Evolutionary conservation across 495 filamentous ascomycete species (phyloP).

Genomic region (Penicillium riverlandense): DNA sequence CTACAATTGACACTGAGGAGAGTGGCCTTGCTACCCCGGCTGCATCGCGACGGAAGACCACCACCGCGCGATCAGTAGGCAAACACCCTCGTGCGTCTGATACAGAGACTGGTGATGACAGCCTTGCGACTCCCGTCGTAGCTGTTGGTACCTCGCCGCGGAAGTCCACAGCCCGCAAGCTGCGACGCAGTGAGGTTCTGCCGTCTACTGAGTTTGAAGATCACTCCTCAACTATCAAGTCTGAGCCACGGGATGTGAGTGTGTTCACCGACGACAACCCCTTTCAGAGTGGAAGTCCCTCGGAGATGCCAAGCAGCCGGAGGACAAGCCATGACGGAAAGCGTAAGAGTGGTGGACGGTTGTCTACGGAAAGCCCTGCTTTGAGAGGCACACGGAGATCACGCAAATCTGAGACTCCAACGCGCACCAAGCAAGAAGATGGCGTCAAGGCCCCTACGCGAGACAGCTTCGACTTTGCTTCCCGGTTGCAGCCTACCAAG

Average conservation of each 20-base stretch:
- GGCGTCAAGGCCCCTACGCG: constrained; percentile 26
- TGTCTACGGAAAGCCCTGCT: constrained; percentile 27
- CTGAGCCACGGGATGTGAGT: constrained; percentile 36
- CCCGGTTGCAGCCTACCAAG: constrained; percentile 14
- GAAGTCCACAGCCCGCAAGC: constrained; percentile 40
- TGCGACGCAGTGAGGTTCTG: constrained; percentile 50
- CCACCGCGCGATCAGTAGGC: constrained; percentile 29
- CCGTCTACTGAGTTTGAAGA: constrained; percentile 36
- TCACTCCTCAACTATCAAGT: constrained; percentile 29
- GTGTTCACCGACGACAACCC: constrained; percentile 87
- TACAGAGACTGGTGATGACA: constrained; percentile 38
- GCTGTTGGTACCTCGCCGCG: constrained; percentile 24
- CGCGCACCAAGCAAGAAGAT: constrained; percentile 30
- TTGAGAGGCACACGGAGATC: constrained; percentile 29
- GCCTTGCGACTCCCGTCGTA: constrained; percentile 23
- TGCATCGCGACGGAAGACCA: constrained; percentile 21
- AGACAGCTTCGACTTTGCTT: constrained; percentile 41
- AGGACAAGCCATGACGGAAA: constrained; percentile 37
- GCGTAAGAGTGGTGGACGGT: constrained; percentile 39
- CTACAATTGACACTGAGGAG: constrained; percentile 32
- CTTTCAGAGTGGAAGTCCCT: constrained; percentile 80
- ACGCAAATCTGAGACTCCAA: constrained; percentile 27
- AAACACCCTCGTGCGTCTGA: constrained; percentile 52
- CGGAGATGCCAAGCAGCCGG: constrained; percentile 25
- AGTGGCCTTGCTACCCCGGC: constrained; percentile 23